A percentile compares a stretch with the other conserved stretches of the same genome.
phyloP scores from a whole-genome alignment of 2,329 filamentous ascomycete species.

The Chalaropsis thielavioides region DNA sequence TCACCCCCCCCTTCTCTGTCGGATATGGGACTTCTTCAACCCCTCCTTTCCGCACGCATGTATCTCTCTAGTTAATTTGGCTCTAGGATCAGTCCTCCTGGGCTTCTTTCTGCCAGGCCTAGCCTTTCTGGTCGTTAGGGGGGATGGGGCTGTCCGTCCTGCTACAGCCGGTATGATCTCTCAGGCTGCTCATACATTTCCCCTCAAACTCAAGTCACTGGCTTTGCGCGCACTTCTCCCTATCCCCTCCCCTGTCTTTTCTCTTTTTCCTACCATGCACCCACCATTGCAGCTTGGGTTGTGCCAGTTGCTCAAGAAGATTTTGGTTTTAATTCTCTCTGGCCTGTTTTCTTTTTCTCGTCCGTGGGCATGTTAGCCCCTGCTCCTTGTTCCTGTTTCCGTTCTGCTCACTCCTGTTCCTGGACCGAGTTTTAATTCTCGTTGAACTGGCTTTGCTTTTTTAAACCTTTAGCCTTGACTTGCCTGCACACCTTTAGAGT shows the following conservation, averaged over 20 bases:
- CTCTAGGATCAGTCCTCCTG: neutral
- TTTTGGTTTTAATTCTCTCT: neutral
- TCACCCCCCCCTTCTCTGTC: neutral
- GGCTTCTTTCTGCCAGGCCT: no score
- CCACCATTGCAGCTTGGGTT: neutral
- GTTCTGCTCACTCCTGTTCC: neutral
- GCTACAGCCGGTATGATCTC: constrained; percentile 1
- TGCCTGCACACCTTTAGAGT: neutral
- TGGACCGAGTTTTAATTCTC: neutral
- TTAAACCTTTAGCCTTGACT: neutral
- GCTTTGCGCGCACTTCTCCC: no score
- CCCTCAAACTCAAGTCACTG: neutral
- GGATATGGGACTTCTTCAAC: neutral
- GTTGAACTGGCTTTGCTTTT: neutral
- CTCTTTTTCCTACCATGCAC: neutral
- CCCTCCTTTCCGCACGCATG: neutral
- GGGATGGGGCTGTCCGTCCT: neutral
- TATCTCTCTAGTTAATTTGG: neutral
- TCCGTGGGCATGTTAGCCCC: neutral
- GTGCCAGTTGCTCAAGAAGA: no score
- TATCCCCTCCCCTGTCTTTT: constrained; percentile 1
- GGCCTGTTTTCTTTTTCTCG: neutral
- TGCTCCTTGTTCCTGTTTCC: constrained; percentile 2
- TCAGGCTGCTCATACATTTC: neutral
- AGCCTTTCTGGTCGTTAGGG: no score